Conservation (phyloP, 169 alveolate genomes). For the Cryptosporidium bovis region DNA sequence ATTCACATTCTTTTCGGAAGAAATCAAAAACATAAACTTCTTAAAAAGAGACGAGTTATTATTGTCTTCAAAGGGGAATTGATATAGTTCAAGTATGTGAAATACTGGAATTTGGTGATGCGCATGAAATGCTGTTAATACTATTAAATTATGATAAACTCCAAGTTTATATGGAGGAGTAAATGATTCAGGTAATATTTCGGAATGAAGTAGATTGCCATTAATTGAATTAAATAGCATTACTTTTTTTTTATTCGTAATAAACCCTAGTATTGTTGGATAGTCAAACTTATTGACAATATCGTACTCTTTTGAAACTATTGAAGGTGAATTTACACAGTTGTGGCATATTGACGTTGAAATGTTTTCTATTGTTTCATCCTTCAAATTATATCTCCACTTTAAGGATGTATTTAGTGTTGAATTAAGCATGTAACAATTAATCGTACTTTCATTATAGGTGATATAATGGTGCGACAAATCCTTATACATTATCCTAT, state of each 20-base stretch:
- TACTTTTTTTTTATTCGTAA: constrained; percentile 30
- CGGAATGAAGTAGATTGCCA: constrained; percentile 49
- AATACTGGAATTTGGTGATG: constrained; percentile 15
- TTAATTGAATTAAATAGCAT: constrained; percentile 28
- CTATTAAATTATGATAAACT: constrained; percentile 18
- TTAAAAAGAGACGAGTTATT: background rate
- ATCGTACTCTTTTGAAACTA: constrained; percentile 26
- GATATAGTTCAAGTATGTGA: constrained; percentile 34
- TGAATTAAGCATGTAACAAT: constrained; percentile 10
- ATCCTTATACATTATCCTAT: constrained; percentile 2
- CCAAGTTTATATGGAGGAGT: constrained; percentile 39
- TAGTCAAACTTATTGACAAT: constrained; percentile 49
- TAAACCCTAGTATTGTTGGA: constrained; percentile 17
- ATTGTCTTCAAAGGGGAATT: background rate
- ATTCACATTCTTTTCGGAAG: constrained; percentile 1
- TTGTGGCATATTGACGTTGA: constrained; percentile 34
- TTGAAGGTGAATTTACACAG: constrained; percentile 36
- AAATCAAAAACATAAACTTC: constrained; percentile 41
- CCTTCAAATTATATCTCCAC: constrained; percentile 25
- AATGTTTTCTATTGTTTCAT: constrained; percentile 17
- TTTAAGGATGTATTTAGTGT: background rate
- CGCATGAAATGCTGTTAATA: constrained; percentile 53
- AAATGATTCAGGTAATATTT: constrained; percentile 36
- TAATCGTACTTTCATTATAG: background rate
- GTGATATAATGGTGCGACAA: background rate